Conservation (phyloP, 345 rosid species). For the Nephelium lappaceum region DNA sequence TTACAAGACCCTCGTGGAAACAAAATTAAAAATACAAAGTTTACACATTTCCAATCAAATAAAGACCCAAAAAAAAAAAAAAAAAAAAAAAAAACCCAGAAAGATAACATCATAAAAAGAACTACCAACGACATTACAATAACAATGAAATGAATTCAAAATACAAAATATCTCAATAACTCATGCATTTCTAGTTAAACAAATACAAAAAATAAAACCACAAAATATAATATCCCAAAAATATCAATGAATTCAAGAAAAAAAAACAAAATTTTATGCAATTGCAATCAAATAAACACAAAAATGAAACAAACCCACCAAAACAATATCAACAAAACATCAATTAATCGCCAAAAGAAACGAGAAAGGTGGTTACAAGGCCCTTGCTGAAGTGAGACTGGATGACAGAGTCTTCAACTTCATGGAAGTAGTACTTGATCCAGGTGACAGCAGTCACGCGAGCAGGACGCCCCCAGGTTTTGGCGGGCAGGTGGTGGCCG, state of each 20-base stretch:
- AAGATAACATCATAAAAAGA: neutral
- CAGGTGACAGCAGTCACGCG: constrained; percentile 80
- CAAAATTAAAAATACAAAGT: too few relatives aligned
- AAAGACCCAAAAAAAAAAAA: too few relatives aligned
- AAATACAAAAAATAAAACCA: neutral
- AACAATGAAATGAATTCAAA: neutral
- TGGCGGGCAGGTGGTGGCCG: constrained; percentile 58
- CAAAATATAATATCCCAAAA: neutral
- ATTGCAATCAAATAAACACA: neutral
- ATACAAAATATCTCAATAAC: too few relatives aligned
- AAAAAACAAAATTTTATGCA: neutral
- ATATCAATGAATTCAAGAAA: too few relatives aligned
- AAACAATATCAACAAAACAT: constrained; percentile 14
- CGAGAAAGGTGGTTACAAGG: constrained; percentile 52
- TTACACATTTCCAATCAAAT: too few relatives aligned
- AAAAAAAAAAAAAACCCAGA: neutral
- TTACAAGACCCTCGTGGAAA: neutral
- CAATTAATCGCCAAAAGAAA: neutral
- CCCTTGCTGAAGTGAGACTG: constrained; percentile 87
- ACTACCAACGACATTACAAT: too few relatives aligned
- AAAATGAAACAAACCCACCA: constrained; percentile 3
- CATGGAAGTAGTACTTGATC: constrained; percentile 80
- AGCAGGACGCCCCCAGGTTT: constrained; percentile 26
- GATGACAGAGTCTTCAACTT: constrained; percentile 53
- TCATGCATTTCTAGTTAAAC: neutral